A percentile compares a stretch with the other conserved stretches of the same genome.
phyloP scores from a whole-genome alignment of 257 asterid genomes.

The Nemophila menziesii region DNA sequence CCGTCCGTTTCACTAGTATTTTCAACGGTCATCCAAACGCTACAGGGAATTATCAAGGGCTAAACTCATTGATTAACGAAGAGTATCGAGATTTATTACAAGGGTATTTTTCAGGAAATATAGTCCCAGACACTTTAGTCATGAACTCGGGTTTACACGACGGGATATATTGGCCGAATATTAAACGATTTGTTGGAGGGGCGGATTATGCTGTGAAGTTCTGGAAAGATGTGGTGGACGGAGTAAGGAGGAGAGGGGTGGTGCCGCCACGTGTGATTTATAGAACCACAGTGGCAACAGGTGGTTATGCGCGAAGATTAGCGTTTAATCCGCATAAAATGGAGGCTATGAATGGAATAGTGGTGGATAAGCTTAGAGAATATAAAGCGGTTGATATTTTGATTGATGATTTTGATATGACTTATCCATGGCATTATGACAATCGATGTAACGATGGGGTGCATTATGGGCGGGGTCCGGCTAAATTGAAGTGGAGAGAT shows the following conservation, averaged over 20 bases:
- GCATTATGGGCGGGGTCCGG: constrained; percentile 90
- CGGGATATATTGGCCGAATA: constrained; percentile 52
- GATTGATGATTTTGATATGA: constrained; percentile 73
- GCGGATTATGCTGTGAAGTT: constrained; percentile 60
- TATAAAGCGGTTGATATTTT: constrained; percentile 33
- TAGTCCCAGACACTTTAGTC: constrained; percentile 61
- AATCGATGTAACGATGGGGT: constrained; percentile 87
- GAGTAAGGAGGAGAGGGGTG: constrained; percentile 33
- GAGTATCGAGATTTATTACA: constrained; percentile 35
- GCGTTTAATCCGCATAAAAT: constrained; percentile 73
- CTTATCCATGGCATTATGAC: constrained; percentile 87
- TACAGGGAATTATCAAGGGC: constrained; percentile 51
- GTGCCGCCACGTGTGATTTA: constrained; percentile 43
- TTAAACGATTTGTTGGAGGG: constrained; percentile 39
- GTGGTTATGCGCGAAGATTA: constrained; percentile 58
- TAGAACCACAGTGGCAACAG: constrained; percentile 74
- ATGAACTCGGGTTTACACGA: constrained; percentile 91
- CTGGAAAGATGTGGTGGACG: constrained; percentile 51
- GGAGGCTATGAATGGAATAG: constrained; percentile 83
- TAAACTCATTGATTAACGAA: constrained; percentile 37
- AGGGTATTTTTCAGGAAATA: constrained; percentile 33
- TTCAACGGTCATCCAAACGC: constrained; percentile 68
- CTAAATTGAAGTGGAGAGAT: constrained; percentile 64
- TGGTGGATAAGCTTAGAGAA: constrained; percentile 57
- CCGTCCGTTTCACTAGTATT: constrained; percentile 58